Conservation (phyloP, 257 asterid genomes). For the Linaria vulgaris region DNA sequence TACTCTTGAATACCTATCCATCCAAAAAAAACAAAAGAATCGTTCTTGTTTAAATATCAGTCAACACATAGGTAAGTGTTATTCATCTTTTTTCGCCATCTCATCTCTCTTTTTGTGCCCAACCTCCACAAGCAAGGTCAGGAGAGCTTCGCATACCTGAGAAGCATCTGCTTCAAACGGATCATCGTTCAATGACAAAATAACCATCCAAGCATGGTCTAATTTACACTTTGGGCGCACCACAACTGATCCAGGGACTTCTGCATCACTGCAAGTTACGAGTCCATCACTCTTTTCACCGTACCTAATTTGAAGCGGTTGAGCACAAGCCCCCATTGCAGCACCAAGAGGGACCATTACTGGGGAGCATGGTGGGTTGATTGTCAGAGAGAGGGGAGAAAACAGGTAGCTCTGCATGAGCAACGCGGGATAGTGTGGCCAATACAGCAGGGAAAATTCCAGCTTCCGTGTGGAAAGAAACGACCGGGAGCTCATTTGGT, state of each 20-base stretch:
- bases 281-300: slow-evolving; percentile 95
- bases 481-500: slow-evolving; percentile 78
- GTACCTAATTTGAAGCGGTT: slow-evolving; percentile 83
- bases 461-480: slow-evolving; percentile 91
- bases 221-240: slow-evolving; percentile 75
- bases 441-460: slow-evolving; percentile 82
- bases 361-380: slow-evolving; percentile 63
- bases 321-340: slow-evolving; percentile 97
- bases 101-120: slow-evolving; percentile 56
- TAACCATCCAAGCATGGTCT: slow-evolving; percentile 99
- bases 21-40: slow-evolving; percentile 5
- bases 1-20: too few relatives aligned
- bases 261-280: slow-evolving; percentile 93
- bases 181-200: slow-evolving; percentile 75
- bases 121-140: slow-evolving; percentile 73
- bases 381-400: slow-evolving; percentile 51
- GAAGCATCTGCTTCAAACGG: slow-evolving; percentile 79
- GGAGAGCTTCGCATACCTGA: slow-evolving; percentile 90
- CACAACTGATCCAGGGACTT: slow-evolving; percentile 90
- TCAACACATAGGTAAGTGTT: slow-evolving; percentile 10
- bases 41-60: neutral
- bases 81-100: slow-evolving; percentile 55
- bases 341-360: slow-evolving; percentile 94
- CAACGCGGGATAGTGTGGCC: slow-evolving; percentile 86
- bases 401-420: slow-evolving; percentile 80